These are phyloP conservation scores for Citrullus colocynthis DNA, from an alignment of 306 rosid species.

Conservation along the genomic window DNA sequence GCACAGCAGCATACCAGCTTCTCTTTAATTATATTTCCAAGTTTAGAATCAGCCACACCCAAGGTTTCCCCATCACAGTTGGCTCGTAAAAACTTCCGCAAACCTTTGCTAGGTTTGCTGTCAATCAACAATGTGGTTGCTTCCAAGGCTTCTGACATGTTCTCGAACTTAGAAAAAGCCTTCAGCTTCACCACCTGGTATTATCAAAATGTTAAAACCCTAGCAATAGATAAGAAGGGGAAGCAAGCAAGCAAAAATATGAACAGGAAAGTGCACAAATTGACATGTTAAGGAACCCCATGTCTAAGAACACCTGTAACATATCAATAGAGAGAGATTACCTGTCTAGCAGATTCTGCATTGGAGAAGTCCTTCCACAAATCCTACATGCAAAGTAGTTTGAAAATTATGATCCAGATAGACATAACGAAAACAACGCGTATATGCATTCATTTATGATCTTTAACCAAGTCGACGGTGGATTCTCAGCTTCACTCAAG, in stretches of 20 bases:
- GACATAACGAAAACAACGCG: neutral
- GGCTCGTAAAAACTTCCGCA: conserved; percentile 71
- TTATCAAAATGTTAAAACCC: neutral
- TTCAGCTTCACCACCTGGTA: conserved; percentile 69
- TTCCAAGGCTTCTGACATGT: conserved; percentile 77
- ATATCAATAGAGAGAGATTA: conserved; percentile 1
- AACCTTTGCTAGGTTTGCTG: conserved; percentile 80
- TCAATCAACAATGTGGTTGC: conserved; percentile 66
- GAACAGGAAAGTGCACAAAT: neutral
- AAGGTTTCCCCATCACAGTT: conserved; percentile 67
- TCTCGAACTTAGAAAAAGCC: conserved; percentile 84
- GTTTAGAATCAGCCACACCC: conserved; percentile 87
- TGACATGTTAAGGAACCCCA: neutral
- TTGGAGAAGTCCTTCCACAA: conserved; percentile 45
- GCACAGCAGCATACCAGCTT: conserved; percentile 42
- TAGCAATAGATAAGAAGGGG: neutral
- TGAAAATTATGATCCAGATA: neutral
- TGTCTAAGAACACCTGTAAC: neutral
- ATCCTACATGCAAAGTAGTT: conserved; percentile 32
- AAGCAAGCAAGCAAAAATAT: neutral
- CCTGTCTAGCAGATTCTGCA: conserved; percentile 75
- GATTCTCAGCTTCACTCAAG: neutral
- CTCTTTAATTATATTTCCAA: conserved; percentile 74
- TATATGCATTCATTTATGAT: no score
- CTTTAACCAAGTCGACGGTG: neutral